Conservation (phyloP, 176 grass and related monocot species). For the Oryza australiensis region DNA sequence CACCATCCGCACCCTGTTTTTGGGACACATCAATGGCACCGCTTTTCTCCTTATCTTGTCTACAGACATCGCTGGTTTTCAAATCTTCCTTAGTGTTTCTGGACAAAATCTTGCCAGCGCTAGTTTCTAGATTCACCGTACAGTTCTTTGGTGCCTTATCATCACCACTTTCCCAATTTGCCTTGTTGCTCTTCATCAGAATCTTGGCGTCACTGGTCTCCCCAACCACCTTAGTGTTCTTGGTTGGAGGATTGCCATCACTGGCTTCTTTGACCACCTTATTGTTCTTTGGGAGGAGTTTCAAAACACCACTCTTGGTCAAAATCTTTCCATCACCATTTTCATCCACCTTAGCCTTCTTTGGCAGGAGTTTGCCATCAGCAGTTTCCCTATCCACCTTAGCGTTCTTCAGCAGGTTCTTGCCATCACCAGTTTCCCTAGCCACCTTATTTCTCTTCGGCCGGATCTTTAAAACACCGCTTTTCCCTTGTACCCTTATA, state of each 20-base stretch:
- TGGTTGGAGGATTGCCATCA: slow-evolving; percentile 11
- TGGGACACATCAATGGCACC: neutral
- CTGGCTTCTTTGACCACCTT: slow-evolving; percentile 25
- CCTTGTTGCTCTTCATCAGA: slow-evolving; percentile 28
- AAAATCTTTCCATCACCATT: slow-evolving; percentile 17
- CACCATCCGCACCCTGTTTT: slow-evolving; percentile 27
- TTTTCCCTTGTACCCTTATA: slow-evolving; percentile 57
- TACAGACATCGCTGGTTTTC: slow-evolving; percentile 10
- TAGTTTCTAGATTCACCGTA: slow-evolving; percentile 26
- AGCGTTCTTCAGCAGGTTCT: slow-evolving; percentile 6
- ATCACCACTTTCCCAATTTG: slow-evolving; percentile 1
- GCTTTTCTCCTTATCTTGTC: slow-evolving; percentile 33
- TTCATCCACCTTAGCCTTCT: slow-evolving; percentile 26
- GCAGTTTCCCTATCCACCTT: slow-evolving; percentile 11
- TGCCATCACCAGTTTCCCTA: slow-evolving; percentile 16
- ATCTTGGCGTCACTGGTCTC: slow-evolving; percentile 20
- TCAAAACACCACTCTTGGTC: slow-evolving; percentile 39
- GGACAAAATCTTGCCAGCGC: slow-evolving; percentile 15
- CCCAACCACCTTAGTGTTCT: slow-evolving; percentile 12
- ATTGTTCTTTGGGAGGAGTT: slow-evolving; percentile 29
- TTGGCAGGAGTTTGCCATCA: slow-evolving; percentile 18
- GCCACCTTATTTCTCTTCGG: slow-evolving; percentile 20
- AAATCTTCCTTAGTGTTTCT: slow-evolving; percentile 26
- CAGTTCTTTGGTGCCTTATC: slow-evolving; percentile 15
- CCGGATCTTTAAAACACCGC: slow-evolving; percentile 52